Base-by-base conservation (phyloP, 73 alveolate genomes). In the Paramecium sexaurelia region DNA sequence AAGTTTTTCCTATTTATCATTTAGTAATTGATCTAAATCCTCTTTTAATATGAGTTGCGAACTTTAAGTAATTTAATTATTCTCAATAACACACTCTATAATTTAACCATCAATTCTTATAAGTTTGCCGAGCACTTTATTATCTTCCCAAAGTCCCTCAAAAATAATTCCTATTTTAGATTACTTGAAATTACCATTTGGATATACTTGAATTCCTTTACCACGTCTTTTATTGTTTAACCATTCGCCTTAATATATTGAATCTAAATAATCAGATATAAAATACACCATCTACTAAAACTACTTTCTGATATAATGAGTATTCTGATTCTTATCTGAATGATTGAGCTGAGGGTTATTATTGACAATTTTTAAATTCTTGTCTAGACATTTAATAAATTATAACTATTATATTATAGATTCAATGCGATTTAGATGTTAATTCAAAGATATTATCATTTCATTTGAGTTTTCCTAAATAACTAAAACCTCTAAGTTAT, bases 31-130 rank as follows among this genome's bases (percentile, higher is more conserved):
- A 0, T 61, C 83, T 24, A 61, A 61, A 7, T 29, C 43, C 26
- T 61, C 43, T 61, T 61, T 6, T 26, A n/a, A 2, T 2, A 61
- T 29, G 22, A 20, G 9, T 61, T 61, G 20, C 26, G 83, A 61
- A 61, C 83, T 61, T 3, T 61, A 10, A 19, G 26, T 24, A 2
- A 96, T 96, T 84, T 96, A 92, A 93, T 96, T 97, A 41, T 95
- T 95, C 51, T 82, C 87, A 92, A 95, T 94, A 75, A 94, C 96
- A 26, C 98, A 96, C 6, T 93, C 96, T 71, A 84, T 94, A 6
- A 92, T 95, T 32, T 94, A 97, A 10, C 97, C 96, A 83, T 95
- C 96, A 22, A 91, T 95, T 43, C 94, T 95, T 90, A 95, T 92
- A n/a, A 96, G 96, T 29, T 73, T 73, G 8, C 87, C 87, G 11